Evolutionary conservation across 2,329 filamentous ascomycete genomes (phyloP).

Genomic region (Parascedosporium putredinis): DNA sequence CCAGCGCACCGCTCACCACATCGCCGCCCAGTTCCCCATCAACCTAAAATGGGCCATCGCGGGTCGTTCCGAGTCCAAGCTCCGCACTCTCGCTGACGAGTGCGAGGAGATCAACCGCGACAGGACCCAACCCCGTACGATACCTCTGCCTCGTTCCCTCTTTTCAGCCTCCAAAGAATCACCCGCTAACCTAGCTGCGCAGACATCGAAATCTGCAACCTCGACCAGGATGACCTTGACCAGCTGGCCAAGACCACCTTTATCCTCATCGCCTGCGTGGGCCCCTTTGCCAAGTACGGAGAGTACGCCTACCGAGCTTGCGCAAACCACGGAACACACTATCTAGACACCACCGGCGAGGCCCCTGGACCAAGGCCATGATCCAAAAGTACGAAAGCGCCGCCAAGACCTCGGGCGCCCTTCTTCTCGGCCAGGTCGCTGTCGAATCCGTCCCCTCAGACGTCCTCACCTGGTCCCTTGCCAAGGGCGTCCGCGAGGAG

Average conservation of each 20-base stretch:
- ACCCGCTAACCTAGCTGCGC: neutral
- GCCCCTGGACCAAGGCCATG: conserved; percentile 49
- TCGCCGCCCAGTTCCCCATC: conserved; percentile 59
- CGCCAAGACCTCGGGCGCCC: conserved; percentile 43
- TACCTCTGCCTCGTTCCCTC: neutral
- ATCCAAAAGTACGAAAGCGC: conserved; percentile 44
- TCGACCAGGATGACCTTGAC: conserved; percentile 33
- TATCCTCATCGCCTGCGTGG: conserved; percentile 47
- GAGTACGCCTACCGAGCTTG: conserved; percentile 51
- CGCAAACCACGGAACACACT: conserved; percentile 52
- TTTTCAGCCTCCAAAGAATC: neutral
- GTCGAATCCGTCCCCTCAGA: conserved; percentile 54
- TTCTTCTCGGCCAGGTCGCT: conserved; percentile 51
- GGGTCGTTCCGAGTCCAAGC: conserved; percentile 68
- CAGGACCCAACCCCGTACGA: conserved; percentile 57
- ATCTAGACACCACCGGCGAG: conserved; percentile 54
- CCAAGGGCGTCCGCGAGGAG: conserved; percentile 37
- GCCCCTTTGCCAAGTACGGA: conserved; percentile 46
- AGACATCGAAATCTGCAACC: conserved; percentile 42
- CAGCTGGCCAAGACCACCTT: conserved; percentile 44
- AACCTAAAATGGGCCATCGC: conserved; percentile 81
- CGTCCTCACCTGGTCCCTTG: conserved; percentile 43
- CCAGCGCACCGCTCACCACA: conserved; percentile 63
- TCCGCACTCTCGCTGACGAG: conserved; percentile 57
- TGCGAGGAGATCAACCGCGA: conserved; percentile 58